These are phyloP conservation scores for Aspergillus sp. DNA, from an alignment of 2,329 filamentous ascomycete species.

Conservation along the genomic window DNA sequence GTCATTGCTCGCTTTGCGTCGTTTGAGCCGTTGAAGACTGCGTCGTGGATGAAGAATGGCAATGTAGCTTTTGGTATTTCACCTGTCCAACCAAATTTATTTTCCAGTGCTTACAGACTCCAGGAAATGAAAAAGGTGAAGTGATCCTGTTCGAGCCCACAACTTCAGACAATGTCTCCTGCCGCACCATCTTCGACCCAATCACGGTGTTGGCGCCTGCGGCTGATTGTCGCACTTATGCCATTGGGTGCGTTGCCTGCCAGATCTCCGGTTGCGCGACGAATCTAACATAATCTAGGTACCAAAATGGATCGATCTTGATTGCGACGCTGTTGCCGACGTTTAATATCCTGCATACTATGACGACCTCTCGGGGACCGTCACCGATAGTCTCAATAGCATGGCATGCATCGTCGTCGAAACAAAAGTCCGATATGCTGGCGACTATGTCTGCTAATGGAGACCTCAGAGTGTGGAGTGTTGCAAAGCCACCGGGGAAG, in stretches of 20 bases:
- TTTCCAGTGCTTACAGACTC: neutral
- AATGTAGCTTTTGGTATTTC: conserved; percentile 90
- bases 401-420: conserved; percentile 95
- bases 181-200: conserved; percentile 89
- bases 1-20: conserved; percentile 90
- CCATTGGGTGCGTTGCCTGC: conserved; percentile 73
- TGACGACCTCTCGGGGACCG: conserved; percentile 78
- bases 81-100: too few relatives aligned
- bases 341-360: conserved; percentile 90
- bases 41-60: conserved; percentile 94
- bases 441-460: conserved; percentile 90
- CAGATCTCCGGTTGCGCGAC: neutral
- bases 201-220: conserved; percentile 91
- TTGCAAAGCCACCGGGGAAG: conserved; percentile 72
- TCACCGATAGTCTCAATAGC: conserved; percentile 83
- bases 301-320: conserved; percentile 90
- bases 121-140: conserved; percentile 88
- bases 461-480: conserved; percentile 93
- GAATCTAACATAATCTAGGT: conserved; percentile 54
- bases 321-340: conserved; percentile 85
- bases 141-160: conserved; percentile 92
- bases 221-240: conserved; percentile 88
- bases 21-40: conserved; percentile 80
- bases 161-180: conserved; percentile 88
- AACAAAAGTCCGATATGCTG: conserved; percentile 97